phyloP scores from a whole-genome alignment of 169 alveolate genomes.

The Pseudocohnilembus persalinus region DNA sequence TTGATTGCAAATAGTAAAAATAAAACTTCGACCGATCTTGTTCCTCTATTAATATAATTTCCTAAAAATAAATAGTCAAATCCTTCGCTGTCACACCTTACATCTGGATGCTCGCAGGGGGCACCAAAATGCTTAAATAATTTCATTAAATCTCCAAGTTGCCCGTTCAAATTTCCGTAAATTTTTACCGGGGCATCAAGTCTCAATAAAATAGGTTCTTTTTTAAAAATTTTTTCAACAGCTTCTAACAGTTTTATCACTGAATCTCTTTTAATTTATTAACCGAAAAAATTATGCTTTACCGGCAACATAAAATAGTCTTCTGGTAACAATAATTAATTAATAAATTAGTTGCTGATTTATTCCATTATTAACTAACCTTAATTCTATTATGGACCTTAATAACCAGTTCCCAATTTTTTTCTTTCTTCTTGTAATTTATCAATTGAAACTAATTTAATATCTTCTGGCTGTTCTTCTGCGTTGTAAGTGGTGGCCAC shows the following conservation, averaged over 20 bases:
- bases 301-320: conserved; percentile 23
- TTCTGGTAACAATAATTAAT: conserved; percentile 27
- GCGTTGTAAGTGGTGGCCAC: conserved; percentile 51
- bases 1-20: conserved; percentile 96
- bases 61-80: conserved; percentile 97
- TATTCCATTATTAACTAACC: conserved; percentile 4
- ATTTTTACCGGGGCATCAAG: conserved; percentile 53
- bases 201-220: conserved; percentile 22
- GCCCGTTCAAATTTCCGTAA: conserved; percentile 99
- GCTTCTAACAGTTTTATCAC: conserved; percentile 41
- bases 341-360: conserved; percentile 5
- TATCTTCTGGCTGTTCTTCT: conserved; percentile 42
- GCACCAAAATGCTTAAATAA: conserved; percentile 82
- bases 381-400: conserved; percentile 17
- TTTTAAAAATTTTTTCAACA: conserved; percentile 35
- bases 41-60: conserved; percentile 98
- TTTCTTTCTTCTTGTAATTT: conserved; percentile 51
- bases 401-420: conserved; percentile 20
- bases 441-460: conserved; percentile 57
- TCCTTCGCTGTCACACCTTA: conserved; percentile 89
- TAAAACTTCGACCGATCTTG: conserved; percentile 89
- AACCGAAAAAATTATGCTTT: conserved; percentile 29
- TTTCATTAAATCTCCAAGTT: conserved; percentile 97
- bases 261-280: conserved; percentile 29
- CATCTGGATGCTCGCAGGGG: conserved; percentile 59